phyloP scores from a whole-genome alignment of 768 basidiomycete species.

The Cystofilobasidium ferigula region DNA sequence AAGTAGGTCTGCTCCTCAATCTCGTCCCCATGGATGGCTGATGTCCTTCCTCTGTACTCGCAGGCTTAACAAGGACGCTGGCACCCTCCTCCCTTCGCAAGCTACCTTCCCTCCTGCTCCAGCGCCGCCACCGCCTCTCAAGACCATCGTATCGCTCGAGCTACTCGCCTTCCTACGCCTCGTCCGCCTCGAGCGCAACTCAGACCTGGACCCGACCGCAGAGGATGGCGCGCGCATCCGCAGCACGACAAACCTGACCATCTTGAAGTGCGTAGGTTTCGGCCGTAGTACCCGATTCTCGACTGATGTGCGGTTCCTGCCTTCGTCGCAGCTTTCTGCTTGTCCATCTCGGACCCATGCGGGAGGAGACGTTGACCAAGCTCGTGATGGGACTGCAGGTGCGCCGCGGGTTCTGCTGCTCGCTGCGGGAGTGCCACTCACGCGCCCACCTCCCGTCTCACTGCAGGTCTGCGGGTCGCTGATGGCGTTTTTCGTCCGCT shows the following conservation, averaged over 20 bases:
- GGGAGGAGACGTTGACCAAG: constrained; percentile 66
- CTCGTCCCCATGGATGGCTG: neutral
- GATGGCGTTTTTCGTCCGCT: constrained; percentile 73
- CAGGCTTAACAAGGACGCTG: constrained; percentile 65
- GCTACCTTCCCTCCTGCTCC: constrained; percentile 16
- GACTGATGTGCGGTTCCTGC: neutral
- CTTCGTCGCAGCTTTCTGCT: constrained; percentile 49
- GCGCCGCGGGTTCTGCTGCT: neutral
- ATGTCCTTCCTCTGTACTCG: constrained; percentile 11
- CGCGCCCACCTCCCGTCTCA: neutral
- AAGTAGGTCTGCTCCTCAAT: constrained; percentile 45
- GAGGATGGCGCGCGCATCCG: constrained; percentile 48
- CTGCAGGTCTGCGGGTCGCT: constrained; percentile 59
- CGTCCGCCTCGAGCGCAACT: constrained; percentile 45
- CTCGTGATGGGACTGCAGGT: constrained; percentile 67
- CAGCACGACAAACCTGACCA: constrained; percentile 77
- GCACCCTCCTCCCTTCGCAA: constrained; percentile 62
- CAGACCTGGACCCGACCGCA: constrained; percentile 42
- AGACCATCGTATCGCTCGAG: constrained; percentile 47
- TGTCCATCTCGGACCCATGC: constrained; percentile 68
- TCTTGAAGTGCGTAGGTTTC: constrained; percentile 49
- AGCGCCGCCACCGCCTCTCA: constrained; percentile 2
- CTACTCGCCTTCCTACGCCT: constrained; percentile 55
- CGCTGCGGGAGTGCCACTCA: neutral
- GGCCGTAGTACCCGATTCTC: neutral